These are phyloP conservation scores for Pisolithus sp. DNA, from an alignment of 768 basidiomycete genomes.

Conservation along the genomic window DNA sequence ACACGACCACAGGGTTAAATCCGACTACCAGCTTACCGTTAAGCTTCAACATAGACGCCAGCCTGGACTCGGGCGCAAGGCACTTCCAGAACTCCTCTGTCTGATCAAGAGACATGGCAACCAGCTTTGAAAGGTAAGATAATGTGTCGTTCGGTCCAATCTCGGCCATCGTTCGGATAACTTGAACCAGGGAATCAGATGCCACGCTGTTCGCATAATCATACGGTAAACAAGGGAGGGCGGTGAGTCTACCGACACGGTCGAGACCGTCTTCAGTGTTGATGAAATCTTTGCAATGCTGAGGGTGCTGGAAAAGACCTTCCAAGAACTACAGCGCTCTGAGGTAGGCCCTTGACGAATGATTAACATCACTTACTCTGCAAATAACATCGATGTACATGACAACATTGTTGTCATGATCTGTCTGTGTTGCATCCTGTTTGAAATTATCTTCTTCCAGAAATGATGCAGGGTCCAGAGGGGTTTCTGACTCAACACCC, in stretches of 20 bases:
- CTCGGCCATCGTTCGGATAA: slow-evolving; percentile 85
- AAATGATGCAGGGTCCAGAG: slow-evolving; percentile 16
- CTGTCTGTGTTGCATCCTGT: slow-evolving; percentile 37
- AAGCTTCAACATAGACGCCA: slow-evolving; percentile 59
- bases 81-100: slow-evolving; percentile 68
- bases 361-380: slow-evolving; percentile 44
- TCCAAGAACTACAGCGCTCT: slow-evolving; percentile 65
- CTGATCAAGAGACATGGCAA: slow-evolving; percentile 60
- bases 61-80: slow-evolving; percentile 48
- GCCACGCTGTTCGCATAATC: slow-evolving; percentile 82
- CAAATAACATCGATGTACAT: slow-evolving; percentile 76
- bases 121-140: slow-evolving; percentile 59
- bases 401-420: slow-evolving; percentile 71
- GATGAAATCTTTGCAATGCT: slow-evolving; percentile 89
- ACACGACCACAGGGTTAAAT: not conserved
- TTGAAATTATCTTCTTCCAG: slow-evolving; percentile 9
- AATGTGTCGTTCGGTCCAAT: slow-evolving; percentile 75
- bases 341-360: not conserved
- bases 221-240: slow-evolving; percentile 81
- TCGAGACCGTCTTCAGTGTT: slow-evolving; percentile 64
- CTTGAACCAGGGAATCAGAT: slow-evolving; percentile 82
- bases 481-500: slow-evolving; percentile 27
- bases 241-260: slow-evolving; percentile 68
- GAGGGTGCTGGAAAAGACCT: slow-evolving; percentile 87
- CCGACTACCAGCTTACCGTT: slow-evolving; percentile 27